Evolutionary conservation across 768 basidiomycete species (phyloP), one percentile per base, ranked within the genome.

Genomic region (Leccinum barrowsii): DNA sequence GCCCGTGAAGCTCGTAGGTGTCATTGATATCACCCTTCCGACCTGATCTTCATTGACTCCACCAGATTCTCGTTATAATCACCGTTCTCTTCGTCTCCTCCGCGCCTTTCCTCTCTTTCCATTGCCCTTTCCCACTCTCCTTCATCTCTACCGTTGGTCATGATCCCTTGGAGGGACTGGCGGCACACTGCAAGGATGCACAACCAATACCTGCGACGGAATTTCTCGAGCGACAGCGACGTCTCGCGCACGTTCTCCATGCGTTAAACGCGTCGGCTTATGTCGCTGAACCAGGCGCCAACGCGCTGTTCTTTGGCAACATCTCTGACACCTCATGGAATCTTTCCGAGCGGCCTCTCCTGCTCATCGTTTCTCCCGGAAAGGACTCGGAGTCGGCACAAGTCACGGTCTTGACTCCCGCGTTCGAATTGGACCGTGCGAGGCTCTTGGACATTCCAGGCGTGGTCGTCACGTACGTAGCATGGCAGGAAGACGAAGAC

Each of bases 231-330:
- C 80, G 87, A n/a, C 89, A 89, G 63, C 75, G 65, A 5, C 60
- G 69, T 8, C 77, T 90, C 28, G 85, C 85, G 2, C 73, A 74
- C 13, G 73, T 69, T 0, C 77, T 90, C 17, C 68, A 75, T 55
- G 59, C 70, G 5, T 75, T 84, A 26, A 80, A 82, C 30, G 86
- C 81, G 0, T 78, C 82, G 7, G 86, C 87, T 15, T 94, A 90
- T 69, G 81, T 94, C 34, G 83, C 87, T 6, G 92, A 94, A 68
- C 90, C 93, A 24, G 85, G 89, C 0, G 82, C 89, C 13, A 88
- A 78, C 57, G 83, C 86, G 1, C 73, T 77, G 3, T 94, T 84
- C 76, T 93, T 81, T 69, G 84, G 78, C n/a, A 92, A 91, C 63
- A 78, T 92, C 58, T 86, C 87, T 12, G 67, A 63, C 5, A 59